Evolutionary conservation across 768 basidiomycete genomes (phyloP), one percentile per base, ranked within the genome.

Genomic region (Lactarius evosmus): DNA sequence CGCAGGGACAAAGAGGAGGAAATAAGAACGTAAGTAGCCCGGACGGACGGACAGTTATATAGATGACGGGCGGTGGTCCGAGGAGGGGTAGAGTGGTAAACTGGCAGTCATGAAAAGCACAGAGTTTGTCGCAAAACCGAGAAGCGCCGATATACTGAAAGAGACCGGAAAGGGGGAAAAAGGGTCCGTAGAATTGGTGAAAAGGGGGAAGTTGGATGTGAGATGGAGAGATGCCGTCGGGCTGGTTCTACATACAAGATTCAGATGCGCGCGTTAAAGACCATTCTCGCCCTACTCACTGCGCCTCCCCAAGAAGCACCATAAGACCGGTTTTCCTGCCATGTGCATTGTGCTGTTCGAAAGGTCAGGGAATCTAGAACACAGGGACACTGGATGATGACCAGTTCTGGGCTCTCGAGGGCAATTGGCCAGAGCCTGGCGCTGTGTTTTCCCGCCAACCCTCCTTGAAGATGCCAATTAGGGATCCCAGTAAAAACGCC

Each of bases 111-210:
- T 70, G 73, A 72, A 66, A 74, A 69, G 68, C 58, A 56, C 55
- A 65, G 53, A 59, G 32, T 22, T 60, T 51, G 30, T 36, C 22
- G 29, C 32, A 56, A 72, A 72, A 71, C 69, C 62, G 70, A 67
- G 62, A 60, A 56, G 66, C 49, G 70, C 66, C 66, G 70, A 68
- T 63, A 61, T 57, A 61, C 66, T 54, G 55, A 50, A 65, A 66
- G 71, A 71, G 73, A 70, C 71, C 72, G 69, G 46, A 69, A 65
- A 50, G 65, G 63, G 70, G 72, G 60, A 69, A 62, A 62, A 58
- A 50, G 34, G 72, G 57, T 58, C 72, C 72, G 67, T 51, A 56
- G 61, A 60, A 65, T 62, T 68, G 72, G 73, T 72, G 70, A 70
- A 60, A 46, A 29, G 56, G 44, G 40, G 44, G 40, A 61, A 22